A percentile compares a stretch with the other conserved stretches of the same genome.
These are phyloP conservation scores for Cutaneotrichosporon sp. DNA, from an alignment of 1,284 basidiomycete species.

Conservation along the genomic window DNA sequence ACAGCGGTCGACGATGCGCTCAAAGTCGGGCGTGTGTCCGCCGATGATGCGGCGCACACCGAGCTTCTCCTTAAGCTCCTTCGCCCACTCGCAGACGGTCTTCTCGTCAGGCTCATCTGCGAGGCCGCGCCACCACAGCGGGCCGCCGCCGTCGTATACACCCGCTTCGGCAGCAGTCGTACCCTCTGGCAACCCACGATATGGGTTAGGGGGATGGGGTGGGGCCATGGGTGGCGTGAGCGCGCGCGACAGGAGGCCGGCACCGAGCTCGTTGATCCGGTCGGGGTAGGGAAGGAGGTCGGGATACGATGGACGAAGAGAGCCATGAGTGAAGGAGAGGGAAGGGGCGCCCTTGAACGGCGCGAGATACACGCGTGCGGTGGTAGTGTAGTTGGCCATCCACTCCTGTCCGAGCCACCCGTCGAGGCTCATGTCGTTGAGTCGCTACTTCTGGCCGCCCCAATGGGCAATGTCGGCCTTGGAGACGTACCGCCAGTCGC, in stretches of 20 bases:
- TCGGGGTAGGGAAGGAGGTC: slow-evolving; percentile 75
- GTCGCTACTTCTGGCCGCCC: slow-evolving; percentile 67
- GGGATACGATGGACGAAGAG: slow-evolving; percentile 70
- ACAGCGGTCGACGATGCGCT: slow-evolving; percentile 77
- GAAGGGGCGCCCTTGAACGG: slow-evolving; percentile 66
- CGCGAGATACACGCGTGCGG: slow-evolving; percentile 74
- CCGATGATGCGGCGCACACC: slow-evolving; percentile 83
- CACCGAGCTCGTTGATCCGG: slow-evolving; percentile 70
- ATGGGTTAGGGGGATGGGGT: slow-evolving; percentile 76
- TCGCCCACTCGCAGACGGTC: slow-evolving; percentile 67
- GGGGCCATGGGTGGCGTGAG: slow-evolving; percentile 60
- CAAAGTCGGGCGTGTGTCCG: slow-evolving; percentile 87
- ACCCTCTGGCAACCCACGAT: slow-evolving; percentile 69
- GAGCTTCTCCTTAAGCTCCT: slow-evolving; percentile 66
- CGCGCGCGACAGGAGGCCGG: slow-evolving; percentile 65
- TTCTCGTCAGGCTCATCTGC: slow-evolving; percentile 60
- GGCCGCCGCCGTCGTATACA: slow-evolving; percentile 73
- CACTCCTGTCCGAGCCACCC: slow-evolving; percentile 80
- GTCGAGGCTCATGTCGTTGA: slow-evolving; percentile 64
- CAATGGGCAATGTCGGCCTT: slow-evolving; percentile 75
- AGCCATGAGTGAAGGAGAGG: slow-evolving; percentile 83
- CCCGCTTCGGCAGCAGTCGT: slow-evolving; percentile 66
- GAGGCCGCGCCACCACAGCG: slow-evolving; percentile 82
- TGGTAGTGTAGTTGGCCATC: slow-evolving; percentile 80
- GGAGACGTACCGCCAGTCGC: slow-evolving; percentile 88